phyloP scores from a whole-genome alignment of 352 stramenopile genomes.

The Pythium volutum region DNA sequence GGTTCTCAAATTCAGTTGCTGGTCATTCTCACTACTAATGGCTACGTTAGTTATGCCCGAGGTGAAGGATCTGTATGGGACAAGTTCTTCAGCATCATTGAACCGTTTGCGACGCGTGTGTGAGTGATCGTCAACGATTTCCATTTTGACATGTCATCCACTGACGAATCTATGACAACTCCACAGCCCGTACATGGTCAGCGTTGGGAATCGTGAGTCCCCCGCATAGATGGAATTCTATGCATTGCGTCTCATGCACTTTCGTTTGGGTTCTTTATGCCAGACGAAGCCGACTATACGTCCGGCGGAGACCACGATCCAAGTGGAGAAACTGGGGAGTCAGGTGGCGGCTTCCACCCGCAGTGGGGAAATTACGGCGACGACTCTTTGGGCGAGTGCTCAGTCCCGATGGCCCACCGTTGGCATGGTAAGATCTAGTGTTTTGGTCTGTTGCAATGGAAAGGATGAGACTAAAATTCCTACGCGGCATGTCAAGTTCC shows the following conservation, averaged over 20 bases:
- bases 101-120: slow-evolving; percentile 61
- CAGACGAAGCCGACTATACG: slow-evolving; percentile 75
- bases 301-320: slow-evolving; percentile 50
- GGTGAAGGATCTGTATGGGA: slow-evolving; percentile 64
- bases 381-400: slow-evolving; percentile 65
- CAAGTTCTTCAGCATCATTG: slow-evolving; percentile 71
- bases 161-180: no score
- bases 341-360: slow-evolving; percentile 50
- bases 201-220: slow-evolving; percentile 70
- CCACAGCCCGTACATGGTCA: slow-evolving; percentile 68
- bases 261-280: slow-evolving; percentile 4
- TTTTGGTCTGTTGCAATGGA: neutral
- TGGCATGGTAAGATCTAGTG: slow-evolving; percentile 49
- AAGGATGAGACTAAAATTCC: neutral
- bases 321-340: slow-evolving; percentile 38
- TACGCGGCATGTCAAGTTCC: slow-evolving; percentile 31
- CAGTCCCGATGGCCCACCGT: slow-evolving; percentile 62
- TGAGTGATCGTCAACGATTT: slow-evolving; percentile 18
- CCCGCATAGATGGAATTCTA: neutral
- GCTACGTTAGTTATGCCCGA: slow-evolving; percentile 49
- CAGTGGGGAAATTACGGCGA: slow-evolving; percentile 62
- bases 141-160: no score
- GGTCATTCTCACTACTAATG: neutral
- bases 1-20: neutral
- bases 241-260: no score